Base-by-base conservation (phyloP, 441 rosid species). In the Pelargonium cotyledonis region DNA sequence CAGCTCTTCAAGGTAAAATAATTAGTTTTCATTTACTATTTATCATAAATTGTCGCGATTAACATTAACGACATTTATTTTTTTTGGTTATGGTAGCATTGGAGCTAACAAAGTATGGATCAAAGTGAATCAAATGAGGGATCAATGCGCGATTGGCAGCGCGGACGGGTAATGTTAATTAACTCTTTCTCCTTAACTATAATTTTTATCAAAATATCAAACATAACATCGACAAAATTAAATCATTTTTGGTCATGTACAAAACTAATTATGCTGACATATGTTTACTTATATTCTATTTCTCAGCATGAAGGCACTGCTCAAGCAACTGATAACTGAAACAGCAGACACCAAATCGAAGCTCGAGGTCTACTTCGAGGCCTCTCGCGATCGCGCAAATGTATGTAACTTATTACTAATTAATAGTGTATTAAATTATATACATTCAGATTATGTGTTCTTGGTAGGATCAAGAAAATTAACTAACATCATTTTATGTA, bases 1-100 rank as follows among this genome's bases (percentile, higher is more conserved):
- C 60, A 53, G 60, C 60, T 53, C 60, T 53, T 53, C 60, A 6
- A 53, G 19, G 60, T 53, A 53, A 53, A 53, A 14, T n/a, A 15
- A 5, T 15, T 15, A n/a, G 18, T 15, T 53, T 53, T 16, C 15
- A 53, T 14, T 49, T 49, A 49, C 6, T 12, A 49, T 0, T 49
- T 49, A 49, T 11, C 15, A 5, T 49, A 49, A 11, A 4, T 11
- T 11, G 55, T 49, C 15, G 6, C 55, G 15, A 21, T 21, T 21
- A 21, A 21, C 23, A n/a, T n/a, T 47, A 10, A 47, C 53, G 14
- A 47, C 15, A n/a, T 47, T 47, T 47, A 2, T 47, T n/a, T 6
- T n/a, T n/a, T 2, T 53, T 51, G 5, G 6, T 15, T 4, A 53
- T 53, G 18, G 18, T 53, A 53, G 60, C 60, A 15, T 53, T 53